Percentiles rank a stretch among this genome's conserved stretches.
phyloP scores from a whole-genome alignment of 371 early-diverging fungal species.

The Circinella minor region DNA sequence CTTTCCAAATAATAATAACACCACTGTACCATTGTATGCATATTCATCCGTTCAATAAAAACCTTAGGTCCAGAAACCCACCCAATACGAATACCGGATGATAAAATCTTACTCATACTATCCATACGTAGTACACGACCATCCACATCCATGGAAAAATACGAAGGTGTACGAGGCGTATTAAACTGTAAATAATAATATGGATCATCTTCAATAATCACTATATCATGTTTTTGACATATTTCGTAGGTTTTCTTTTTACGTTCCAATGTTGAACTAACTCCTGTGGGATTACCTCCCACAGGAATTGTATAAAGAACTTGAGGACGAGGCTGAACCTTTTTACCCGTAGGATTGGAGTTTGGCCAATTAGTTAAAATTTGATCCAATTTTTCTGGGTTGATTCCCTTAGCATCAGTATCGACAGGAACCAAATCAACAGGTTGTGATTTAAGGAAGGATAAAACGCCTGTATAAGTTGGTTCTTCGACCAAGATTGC shows the following conservation, averaged over 20 bases:
- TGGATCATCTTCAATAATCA: slow-evolving; percentile 85
- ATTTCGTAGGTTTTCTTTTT: slow-evolving; percentile 68
- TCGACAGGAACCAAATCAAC: slow-evolving; percentile 64
- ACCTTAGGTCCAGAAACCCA: slow-evolving; percentile 76
- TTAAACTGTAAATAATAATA: slow-evolving; percentile 69
- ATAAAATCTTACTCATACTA: slow-evolving; percentile 80
- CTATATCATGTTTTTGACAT: slow-evolving; percentile 61
- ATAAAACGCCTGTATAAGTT: slow-evolving; percentile 75
- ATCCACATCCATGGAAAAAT: slow-evolving; percentile 79
- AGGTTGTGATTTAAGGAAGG: slow-evolving; percentile 69
- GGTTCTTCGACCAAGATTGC: slow-evolving; percentile 78
- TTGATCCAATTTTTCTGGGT: slow-evolving; percentile 53
- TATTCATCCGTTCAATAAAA: slow-evolving; percentile 70
- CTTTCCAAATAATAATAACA: no score
- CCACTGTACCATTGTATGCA: slow-evolving; percentile 62
- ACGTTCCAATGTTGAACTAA: slow-evolving; percentile 63
- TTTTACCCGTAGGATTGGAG: slow-evolving; percentile 28
- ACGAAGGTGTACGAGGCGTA: slow-evolving; percentile 55
- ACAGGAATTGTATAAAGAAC: slow-evolving; percentile 67
- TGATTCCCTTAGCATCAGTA: slow-evolving; percentile 60
- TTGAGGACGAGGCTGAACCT: slow-evolving; percentile 53
- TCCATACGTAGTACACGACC: slow-evolving; percentile 84
- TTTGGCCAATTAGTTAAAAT: slow-evolving; percentile 54
- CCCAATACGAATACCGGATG: slow-evolving; percentile 79
- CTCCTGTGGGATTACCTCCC: slow-evolving; percentile 82